Evolutionary conservation across 2,329 filamentous ascomycete genomes (phyloP).

Genomic region (Penicillium sp.): DNA sequence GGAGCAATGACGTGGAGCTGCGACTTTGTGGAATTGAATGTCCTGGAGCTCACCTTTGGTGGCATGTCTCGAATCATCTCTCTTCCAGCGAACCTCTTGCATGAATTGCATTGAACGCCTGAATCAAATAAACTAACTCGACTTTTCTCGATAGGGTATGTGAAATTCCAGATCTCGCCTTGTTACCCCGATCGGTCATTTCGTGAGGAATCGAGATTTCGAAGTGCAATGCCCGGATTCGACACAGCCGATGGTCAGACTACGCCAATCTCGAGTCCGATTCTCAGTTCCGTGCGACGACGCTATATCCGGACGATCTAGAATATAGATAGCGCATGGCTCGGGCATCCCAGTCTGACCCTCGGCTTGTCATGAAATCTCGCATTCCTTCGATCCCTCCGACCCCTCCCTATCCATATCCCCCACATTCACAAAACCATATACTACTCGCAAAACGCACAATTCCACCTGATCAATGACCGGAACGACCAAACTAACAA

Average conservation of each 20-base stretch:
- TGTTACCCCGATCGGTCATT: neutral
- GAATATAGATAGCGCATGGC: neutral
- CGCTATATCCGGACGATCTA: neutral
- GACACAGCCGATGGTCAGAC: conserved; percentile 1
- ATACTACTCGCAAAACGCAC: neutral
- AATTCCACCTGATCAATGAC: neutral
- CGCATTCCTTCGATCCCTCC: conserved; percentile 5
- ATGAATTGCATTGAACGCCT: neutral
- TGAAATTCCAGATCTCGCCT: conserved; percentile 10
- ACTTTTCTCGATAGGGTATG: conserved; percentile 26
- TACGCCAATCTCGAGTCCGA: neutral
- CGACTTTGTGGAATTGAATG: conserved; percentile 5
- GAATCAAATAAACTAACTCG: conserved; percentile 16
- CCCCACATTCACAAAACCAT: neutral
- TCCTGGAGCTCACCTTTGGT: conserved; percentile 14
- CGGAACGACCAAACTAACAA: neutral
- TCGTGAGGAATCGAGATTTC: neutral
- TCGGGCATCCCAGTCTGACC: neutral
- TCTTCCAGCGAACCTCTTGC: neutral
- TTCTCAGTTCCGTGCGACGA: neutral
- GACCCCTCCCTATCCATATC: neutral
- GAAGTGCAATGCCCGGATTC: conserved; percentile 1
- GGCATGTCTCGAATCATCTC: neutral
- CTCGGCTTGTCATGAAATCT: conserved; percentile 1
- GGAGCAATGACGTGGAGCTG: conserved; percentile 10